These are phyloP conservation scores for Cymbidium sinense DNA, from an alignment of 106 monocot species.

Conservation along the genomic window DNA sequence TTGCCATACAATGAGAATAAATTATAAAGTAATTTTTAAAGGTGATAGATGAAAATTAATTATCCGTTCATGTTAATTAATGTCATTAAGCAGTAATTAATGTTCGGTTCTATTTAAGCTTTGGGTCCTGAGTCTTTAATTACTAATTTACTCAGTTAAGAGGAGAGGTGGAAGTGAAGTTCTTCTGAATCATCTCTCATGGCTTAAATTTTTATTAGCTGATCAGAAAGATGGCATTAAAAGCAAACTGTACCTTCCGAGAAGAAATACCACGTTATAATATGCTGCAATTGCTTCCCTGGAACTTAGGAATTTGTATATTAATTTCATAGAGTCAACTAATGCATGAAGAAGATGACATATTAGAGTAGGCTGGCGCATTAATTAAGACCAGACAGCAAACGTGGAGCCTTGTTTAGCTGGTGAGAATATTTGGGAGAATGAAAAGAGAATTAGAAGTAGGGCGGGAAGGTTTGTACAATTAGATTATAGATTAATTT, in stretches of 20 bases:
- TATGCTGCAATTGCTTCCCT: neutral
- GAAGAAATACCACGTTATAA: slow-evolving; percentile 6
- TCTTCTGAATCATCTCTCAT: no score
- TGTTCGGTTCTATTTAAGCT: no score
- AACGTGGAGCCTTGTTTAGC: neutral
- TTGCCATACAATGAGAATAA: no score
- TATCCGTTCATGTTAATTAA: no score
- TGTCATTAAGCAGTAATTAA: no score
- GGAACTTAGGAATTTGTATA: neutral
- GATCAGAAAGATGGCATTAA: neutral
- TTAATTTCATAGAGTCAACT: slow-evolving; percentile 9
- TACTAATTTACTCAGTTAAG: no score
- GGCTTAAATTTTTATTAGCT: neutral
- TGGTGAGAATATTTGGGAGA: slow-evolving; percentile 8
- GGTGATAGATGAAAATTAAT: no score
- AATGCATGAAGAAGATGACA: no score
- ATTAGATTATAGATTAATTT: neutral
- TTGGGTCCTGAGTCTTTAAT: no score
- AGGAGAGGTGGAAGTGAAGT: no score
- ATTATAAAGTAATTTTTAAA: no score
- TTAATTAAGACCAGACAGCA: neutral
- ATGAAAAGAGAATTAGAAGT: slow-evolving; percentile 2
- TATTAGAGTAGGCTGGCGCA: no score
- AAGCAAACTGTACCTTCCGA: neutral
- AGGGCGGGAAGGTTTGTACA: neutral